Evolutionary conservation across 257 asterid species (phyloP), one percentile per base, ranked within the genome.

Genomic region (Eustoma russellianum): DNA sequence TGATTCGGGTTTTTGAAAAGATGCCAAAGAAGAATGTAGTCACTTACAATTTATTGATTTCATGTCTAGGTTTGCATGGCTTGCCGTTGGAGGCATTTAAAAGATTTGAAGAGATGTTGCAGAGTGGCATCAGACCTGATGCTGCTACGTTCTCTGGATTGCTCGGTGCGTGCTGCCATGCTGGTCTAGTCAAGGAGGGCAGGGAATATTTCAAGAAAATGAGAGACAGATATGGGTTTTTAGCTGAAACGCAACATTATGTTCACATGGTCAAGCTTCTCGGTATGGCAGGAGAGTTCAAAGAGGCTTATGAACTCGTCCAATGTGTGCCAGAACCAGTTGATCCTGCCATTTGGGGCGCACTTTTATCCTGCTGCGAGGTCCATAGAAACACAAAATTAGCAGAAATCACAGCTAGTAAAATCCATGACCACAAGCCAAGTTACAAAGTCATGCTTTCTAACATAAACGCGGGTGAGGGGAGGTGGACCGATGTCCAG

Each of bases 211-310:
- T 81, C 56, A 56, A 65, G 60, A 62, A 53, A 59, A 84, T 87
- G 98, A 74, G 41, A 38, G 63, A 56, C 46, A 74, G 74, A 52
- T 86, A 76, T 14, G 81, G 78, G 0, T 61, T 86, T 19, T 49
- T 61, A 63, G 65, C 81, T 10, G 62, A 73, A 66, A 77, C 83
- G 2, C 88, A 83, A 71, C 95, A 90, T 73, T 64, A 68, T 62
- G 78, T 90, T 57, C 70, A 81, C 78, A 78, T 82, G 81, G 89
- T 86, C 61, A 90, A 82, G 80, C 83, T 90, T 78, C 83, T 90
- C 14, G 98, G 98, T 45, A 83, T 73, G 88, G 71, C 71, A 57
- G 95, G 91, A 35, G 79, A 81, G 59, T 46, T 78, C 61, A 66
- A 62, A 33, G 86, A 79, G 76, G 96, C 94, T 62, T 77, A 81